Conservation (phyloP, 371 early-diverging fungal species). For the Apophysomyces elegans region DNA sequence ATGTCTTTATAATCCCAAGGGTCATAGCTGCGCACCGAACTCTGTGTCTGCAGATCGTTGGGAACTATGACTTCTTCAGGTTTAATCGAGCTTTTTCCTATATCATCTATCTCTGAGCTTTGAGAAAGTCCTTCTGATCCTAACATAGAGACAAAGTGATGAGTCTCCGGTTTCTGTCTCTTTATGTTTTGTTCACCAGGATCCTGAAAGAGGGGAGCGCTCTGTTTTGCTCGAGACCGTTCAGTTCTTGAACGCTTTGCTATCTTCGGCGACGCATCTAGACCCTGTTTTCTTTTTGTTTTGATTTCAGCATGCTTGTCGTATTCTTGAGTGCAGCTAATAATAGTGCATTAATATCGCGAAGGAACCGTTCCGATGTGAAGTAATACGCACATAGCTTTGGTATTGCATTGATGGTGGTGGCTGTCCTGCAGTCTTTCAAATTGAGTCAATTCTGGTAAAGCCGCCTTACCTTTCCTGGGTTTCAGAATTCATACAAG, state of each 20-base stretch:
- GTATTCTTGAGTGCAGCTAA: neutral
- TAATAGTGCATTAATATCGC: neutral
- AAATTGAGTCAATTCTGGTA: neutral
- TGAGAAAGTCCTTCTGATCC: too few relatives aligned
- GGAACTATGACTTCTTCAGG: too few relatives aligned
- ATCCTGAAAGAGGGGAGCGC: neutral
- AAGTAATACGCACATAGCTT: neutral
- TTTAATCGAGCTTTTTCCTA: too few relatives aligned
- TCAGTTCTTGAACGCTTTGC: neutral
- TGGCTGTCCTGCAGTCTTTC: neutral
- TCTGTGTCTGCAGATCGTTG: too few relatives aligned
- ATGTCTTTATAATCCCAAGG: too few relatives aligned
- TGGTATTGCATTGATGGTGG: conserved; percentile 4
- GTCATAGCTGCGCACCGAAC: too few relatives aligned
- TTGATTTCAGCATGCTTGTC: neutral
- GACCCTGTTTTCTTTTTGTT: neutral
- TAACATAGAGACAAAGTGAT: too few relatives aligned
- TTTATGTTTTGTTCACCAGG: neutral
- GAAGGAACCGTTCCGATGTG: too few relatives aligned
- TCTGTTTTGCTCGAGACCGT: neutral
- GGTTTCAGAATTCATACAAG: too few relatives aligned
- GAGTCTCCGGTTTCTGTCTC: too few relatives aligned
- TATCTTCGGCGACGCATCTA: neutral
- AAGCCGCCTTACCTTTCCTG: too few relatives aligned
- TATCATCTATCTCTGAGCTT: too few relatives aligned